Conservation (phyloP, 169 alveolate species). For the Plasmodium vivax region DNA sequence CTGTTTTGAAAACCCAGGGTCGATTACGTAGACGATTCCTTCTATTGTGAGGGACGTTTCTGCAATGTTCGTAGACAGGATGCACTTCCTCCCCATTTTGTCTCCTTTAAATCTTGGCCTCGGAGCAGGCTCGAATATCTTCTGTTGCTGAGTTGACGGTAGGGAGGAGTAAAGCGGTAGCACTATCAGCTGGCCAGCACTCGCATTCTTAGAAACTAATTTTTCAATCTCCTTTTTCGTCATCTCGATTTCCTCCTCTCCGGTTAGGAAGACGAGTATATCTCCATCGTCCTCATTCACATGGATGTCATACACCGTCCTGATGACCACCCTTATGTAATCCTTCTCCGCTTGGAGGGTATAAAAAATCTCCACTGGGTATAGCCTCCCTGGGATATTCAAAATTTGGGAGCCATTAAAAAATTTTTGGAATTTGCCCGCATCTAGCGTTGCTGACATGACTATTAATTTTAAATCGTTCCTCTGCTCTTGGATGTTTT, state of each 20-base stretch:
- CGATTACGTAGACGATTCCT: constrained; percentile 99
- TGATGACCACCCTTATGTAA: constrained; percentile 94
- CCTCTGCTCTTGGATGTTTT: constrained; percentile 92
- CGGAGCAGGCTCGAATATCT: constrained; percentile 97
- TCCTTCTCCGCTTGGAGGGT: constrained; percentile 95
- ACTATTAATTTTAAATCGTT: constrained; percentile 93
- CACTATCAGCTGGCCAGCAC: constrained; percentile 69
- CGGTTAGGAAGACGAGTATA: constrained; percentile 94
- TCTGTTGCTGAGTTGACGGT: constrained; percentile 96
- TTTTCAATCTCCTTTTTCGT: constrained; percentile 79
- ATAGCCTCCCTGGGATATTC: constrained; percentile 97
- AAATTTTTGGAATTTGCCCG: constrained; percentile 94
- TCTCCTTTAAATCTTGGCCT: constrained; percentile 92
- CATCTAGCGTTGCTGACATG: constrained; percentile 98
- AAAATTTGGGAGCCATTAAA: constrained; percentile 96
- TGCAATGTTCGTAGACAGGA: constrained; percentile 99
- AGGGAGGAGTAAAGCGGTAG: constrained; percentile 97
- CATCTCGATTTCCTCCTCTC: constrained; percentile 93
- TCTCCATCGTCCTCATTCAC: constrained; percentile 94
- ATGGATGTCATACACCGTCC: constrained; percentile 94
- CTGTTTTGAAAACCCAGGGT: constrained; percentile 99
- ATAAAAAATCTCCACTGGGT: constrained; percentile 97
- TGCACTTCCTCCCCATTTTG: constrained; percentile 93
- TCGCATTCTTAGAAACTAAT: constrained; percentile 23
- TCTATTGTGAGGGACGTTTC: constrained; percentile 99